Evolutionary conservation across 139 green algal species (phyloP), one percentile per base, ranked within the genome.

Genomic region (Picochlorum sp.): DNA sequence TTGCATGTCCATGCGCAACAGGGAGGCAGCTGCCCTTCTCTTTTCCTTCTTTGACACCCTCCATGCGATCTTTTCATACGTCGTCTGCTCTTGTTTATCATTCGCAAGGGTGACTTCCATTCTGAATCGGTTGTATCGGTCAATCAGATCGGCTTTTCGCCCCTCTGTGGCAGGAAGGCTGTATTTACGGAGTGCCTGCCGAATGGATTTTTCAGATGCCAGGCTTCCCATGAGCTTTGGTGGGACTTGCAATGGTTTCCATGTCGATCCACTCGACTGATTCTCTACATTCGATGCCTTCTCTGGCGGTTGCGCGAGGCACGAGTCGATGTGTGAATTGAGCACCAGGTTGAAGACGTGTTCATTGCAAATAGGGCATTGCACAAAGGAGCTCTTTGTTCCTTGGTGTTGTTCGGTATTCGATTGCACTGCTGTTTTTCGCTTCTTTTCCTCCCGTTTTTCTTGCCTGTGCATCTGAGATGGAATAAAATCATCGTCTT

Each of bases 251-350:
- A 78, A 56, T 37, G 71, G 55, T 11, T 37, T 70, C 71, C 11
- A 31, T 26, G 3, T 9, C 11, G 37, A 10, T 59, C 4, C 14
- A 1, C 49, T 15, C 21, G 24, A 5, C 3, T 56, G 10, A n/a
- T 37, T 13, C 14, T 34, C 0, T 15, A 10, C 0, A 21, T 38
- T 45, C 2, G 31, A 34, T 24, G 14, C 9, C 38, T 57, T 23
- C 14, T 16, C 23, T 18, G 4, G 18, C 15, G n/a, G 24, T 23
- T 47, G 10, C 15, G 18, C 20, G 8, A 78, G 51, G 59, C 71
- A 78, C 16, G 18, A 6, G 34, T 78, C 71, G n/a, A 78, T 50
- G 37, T 78, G 71, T 7, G 51, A 67, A 60, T 73, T 73, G 26
- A 78, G 73, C 49, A 66, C 73, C 38, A 78, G 73, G 8, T 28